Percentiles rank a stretch among this genome's conserved stretches.
Evolutionary conservation across 768 basidiomycete genomes (phyloP).

Genomic region (Mycena vulgaris): DNA sequence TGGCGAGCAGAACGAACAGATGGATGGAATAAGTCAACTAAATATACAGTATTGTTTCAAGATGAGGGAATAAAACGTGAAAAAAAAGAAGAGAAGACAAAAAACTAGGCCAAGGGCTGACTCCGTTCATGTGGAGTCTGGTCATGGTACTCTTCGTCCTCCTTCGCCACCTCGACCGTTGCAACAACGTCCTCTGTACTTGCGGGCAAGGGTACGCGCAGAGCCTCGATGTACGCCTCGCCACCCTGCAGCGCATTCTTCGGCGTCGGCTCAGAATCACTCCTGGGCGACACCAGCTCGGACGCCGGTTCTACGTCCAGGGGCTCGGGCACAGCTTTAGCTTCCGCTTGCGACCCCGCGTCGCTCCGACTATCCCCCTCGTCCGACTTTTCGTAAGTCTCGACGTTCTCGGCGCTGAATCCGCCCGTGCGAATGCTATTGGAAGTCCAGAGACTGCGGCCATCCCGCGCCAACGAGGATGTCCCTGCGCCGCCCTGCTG

Average conservation of each 20-base stretch:
- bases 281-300: slow-evolving; percentile 8
- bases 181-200: slow-evolving; percentile 32
- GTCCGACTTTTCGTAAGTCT: slow-evolving; percentile 47
- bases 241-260: slow-evolving; percentile 21
- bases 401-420: slow-evolving; percentile 63
- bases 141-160: slow-evolving; percentile 10
- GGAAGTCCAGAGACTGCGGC: slow-evolving; percentile 69
- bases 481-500: slow-evolving; percentile 61
- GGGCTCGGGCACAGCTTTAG: slow-evolving; percentile 15
- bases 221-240: slow-evolving; percentile 28
- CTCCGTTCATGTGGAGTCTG: slow-evolving; percentile 24
- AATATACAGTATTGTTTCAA: slow-evolving; percentile 27
- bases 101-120: slow-evolving; percentile 16
- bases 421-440: slow-evolving; percentile 74
- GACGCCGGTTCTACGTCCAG: slow-evolving; percentile 10
- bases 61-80: slow-evolving; percentile 1
- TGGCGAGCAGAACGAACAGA: too few relatives aligned
- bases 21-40: slow-evolving; percentile 24
- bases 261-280: slow-evolving; percentile 19
- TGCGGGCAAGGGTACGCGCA: slow-evolving; percentile 34
- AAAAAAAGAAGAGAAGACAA: slow-evolving; percentile 1
- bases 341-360: slow-evolving; percentile 10
- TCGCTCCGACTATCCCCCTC: slow-evolving; percentile 39
- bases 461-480: slow-evolving; percentile 64
- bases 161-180: not conserved